phyloP scores from a whole-genome alignment of 2,329 filamentous ascomycete genomes.

The Fusarium pseudoanthophilum region DNA sequence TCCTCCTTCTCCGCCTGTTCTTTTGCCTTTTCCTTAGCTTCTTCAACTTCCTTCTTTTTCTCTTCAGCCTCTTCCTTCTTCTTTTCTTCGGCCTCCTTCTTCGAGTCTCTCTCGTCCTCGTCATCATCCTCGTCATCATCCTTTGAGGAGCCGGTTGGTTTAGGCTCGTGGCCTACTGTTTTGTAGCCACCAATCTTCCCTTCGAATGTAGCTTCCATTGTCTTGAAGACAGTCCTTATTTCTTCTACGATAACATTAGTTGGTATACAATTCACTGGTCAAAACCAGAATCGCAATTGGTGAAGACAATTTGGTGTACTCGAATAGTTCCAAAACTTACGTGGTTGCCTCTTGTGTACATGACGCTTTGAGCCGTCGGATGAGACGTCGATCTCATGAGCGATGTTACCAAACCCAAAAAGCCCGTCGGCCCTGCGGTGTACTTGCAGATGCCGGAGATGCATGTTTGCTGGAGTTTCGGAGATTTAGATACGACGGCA shows the following conservation, averaged over 20 bases:
- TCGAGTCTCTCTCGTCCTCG: constrained; percentile 13
- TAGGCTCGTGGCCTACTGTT: constrained; percentile 45
- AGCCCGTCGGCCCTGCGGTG: constrained; percentile 44
- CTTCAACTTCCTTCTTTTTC: constrained; percentile 27
- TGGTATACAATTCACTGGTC: not conserved
- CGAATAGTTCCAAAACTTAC: constrained; percentile 3
- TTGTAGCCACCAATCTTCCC: constrained; percentile 58
- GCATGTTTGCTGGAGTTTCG: constrained; percentile 43
- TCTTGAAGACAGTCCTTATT: constrained; percentile 55
- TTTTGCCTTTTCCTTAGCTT: constrained; percentile 40
- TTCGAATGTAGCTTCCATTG: constrained; percentile 54
- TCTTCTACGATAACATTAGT: constrained; percentile 43
- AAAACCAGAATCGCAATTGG: not conserved
- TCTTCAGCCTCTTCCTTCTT: constrained; percentile 33
- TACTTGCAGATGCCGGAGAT: constrained; percentile 43
- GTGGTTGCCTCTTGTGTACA: constrained; percentile 27
- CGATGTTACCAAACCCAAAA: constrained; percentile 44
- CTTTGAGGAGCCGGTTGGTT: constrained; percentile 26
- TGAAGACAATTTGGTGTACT: not conserved
- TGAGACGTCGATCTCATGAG: constrained; percentile 32
- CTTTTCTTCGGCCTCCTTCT: constrained; percentile 24
- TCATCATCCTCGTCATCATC: not conserved
- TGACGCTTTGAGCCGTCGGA: constrained; percentile 21
- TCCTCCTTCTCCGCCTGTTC: constrained; percentile 22
- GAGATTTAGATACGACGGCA: not conserved